Percentiles rank a stretch among this genome's conserved stretches.
Conservation (phyloP, 1,284 basidiomycete genomes). For the Puccinia coronata region DNA sequence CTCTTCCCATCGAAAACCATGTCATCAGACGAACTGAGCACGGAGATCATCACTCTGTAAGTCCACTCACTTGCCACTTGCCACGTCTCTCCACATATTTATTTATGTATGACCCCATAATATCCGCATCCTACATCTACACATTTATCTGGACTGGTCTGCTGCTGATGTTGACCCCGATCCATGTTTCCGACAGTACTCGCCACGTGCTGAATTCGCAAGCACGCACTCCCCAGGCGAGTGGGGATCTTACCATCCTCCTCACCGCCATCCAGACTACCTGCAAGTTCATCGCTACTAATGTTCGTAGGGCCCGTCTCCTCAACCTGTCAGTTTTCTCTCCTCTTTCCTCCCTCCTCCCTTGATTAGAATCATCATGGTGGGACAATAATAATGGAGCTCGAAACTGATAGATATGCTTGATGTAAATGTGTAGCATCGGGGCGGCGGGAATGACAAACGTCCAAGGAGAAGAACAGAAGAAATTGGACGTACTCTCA, state of each 20-base stretch:
- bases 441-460: conserved; percentile 95
- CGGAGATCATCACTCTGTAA: conserved; percentile 50
- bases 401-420: too few relatives aligned
- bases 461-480: conserved; percentile 98
- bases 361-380: too few relatives aligned
- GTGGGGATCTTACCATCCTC: conserved; percentile 90
- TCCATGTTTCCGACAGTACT: conserved; percentile 44
- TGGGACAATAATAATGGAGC: too few relatives aligned
- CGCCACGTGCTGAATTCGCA: conserved; percentile 56
- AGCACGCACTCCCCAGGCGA: conserved; percentile 63
- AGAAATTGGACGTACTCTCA: conserved; percentile 95
- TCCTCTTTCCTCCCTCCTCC: too few relatives aligned
- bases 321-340: conserved; percentile 76
- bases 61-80: not conserved
- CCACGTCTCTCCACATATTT: not conserved
- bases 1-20: not conserved
- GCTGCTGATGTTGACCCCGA: not conserved
- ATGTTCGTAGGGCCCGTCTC: conserved; percentile 91
- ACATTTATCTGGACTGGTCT: too few relatives aligned
- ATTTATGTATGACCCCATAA: too few relatives aligned
- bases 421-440: conserved; percentile 64
- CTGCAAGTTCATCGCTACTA: conserved; percentile 89
- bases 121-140: too few relatives aligned
- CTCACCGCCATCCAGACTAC: conserved; percentile 94
- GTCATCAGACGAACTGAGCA: conserved; percentile 35